Base-by-base conservation (phyloP, 805 yeast genomes). In the Kuraishia ogatae region DNA sequence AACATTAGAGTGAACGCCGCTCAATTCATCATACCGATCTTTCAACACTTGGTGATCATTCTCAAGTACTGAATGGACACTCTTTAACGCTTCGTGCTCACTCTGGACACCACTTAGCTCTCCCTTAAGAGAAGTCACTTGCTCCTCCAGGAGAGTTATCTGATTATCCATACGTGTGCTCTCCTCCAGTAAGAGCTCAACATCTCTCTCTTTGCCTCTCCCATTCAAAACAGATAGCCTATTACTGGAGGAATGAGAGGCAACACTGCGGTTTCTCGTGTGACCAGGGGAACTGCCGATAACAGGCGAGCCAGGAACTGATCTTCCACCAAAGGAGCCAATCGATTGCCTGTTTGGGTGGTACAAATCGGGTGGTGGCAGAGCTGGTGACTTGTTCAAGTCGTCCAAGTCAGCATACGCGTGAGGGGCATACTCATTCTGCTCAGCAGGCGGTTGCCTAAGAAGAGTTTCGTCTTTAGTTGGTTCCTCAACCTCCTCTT, bases 401-500 rank as follows among this genome's bases (percentile, higher is more conserved):
- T 35, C 43, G 13, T 35, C 43, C 15, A 13, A 35, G 43, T 35
- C 43, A 26, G 29, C 5, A 26, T 26, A 26, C 8, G 8, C 29
- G 10, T 26, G 29, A 10, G 29, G 29, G 5, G 29, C 29, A 26
- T 26, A 26, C 5, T 6, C 29, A 26, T 10, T 26, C 29, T 26
- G 29, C 43, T 3, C n/a, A 35, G 7, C 17, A 3, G 43, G 43
- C 13, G 43, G 43, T 8, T 10, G 17, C 13, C n/a, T 10, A 10
- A 49, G n/a, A n/a, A 7, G 26, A 8, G 28, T 49, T 15, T 49
- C 52, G 17, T 50, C 53, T 24, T 54, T 26, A 10, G 29, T 10
- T 26, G 29, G 66, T 1, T 64, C 70, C 8, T 68, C 77, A 1
- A 75, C 80, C 2, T 81, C 89, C 51, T 85, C 94, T 58, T 87